Base-by-base conservation (phyloP, 768 basidiomycete species). In the Phylloporus rhodoxanthus region DNA sequence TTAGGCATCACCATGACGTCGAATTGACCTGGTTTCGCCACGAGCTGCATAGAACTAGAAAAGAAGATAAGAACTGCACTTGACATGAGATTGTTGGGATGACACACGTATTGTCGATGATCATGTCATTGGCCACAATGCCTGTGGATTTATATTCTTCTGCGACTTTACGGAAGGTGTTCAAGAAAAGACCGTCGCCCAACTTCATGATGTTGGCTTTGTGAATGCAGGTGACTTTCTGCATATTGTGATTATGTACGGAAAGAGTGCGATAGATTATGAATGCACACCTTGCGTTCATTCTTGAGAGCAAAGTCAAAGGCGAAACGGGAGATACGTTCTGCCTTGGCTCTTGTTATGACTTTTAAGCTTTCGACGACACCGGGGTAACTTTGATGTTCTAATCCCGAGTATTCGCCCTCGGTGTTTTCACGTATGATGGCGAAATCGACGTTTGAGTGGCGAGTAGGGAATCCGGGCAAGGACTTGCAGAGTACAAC, bases 201-300 rank as follows among this genome's bases (percentile, higher is more conserved):
- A 97, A 85, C 72, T 99, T 99, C 96, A 99, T 99, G 77, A 99
- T 99, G 77, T 98, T 98, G 62, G 96, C 96, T 73, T 99, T 99
- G 83, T 99, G 96, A 39, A 99, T 93, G 65, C 94, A 97, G 36
- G 96, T 99, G 58, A 99, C 95, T 87, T 95, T 98, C 92, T 95
- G 59, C 2, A 41, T 33, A 23, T 40, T 40, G 29, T 55, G 13
- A 17, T 48, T 20, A 36, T 47, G 30, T 25, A 20, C 1, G n/a
- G 33, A 29, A 41, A 17, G 17, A 29, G 37, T 26, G 37, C 3
- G 30, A 7, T 32, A 33, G 8, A 29, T 15, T 13, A 37, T 45
- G 26, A 26, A 42, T 47, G 54, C 73, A 45, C 48, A 86, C 93
- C 84, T 98, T 98, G 71, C 96, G 84, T 70, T 87, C 84, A 75